Evolutionary conservation across 2,329 filamentous ascomycete genomes (phyloP), one percentile per base, ranked within the genome.

Genomic region (Fusarium sp.): DNA sequence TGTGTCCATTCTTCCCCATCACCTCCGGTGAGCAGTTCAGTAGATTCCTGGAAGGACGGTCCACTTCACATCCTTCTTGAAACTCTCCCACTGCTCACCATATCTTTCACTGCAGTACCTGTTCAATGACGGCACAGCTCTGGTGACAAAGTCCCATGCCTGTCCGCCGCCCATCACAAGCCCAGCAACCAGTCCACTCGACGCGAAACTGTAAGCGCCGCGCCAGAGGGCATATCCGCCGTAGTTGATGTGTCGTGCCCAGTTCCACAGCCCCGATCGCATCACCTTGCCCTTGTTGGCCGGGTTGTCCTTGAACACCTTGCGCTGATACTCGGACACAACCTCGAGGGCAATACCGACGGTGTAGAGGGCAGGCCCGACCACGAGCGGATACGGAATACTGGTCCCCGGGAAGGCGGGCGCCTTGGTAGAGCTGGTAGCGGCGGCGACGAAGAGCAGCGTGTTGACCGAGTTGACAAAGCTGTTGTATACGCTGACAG

Each of bases 321-420:
- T 80, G 65, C 91, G 85, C 80, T 92, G 91, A 31, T 87, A 77
- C 81, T 93, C 91, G 1, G 88, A 84, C 5, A 87, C 74, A 6
- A 87, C 85, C 80, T 93, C 91, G 6, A 88, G 82, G 6, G 84
- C 66, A 33, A 92, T 84, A 11, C 90, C 90, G 6, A 84, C 74
- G 6, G 81, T 78, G 77, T 89, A 92, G 54, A 90, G 73, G 0
- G 80, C 78, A 1, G 83, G 77, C 10, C 90, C 90, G 14, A 89
- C 79, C 20, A 88, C 79, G 25, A 90, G 76, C 6, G 79, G 64
- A 25, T 77, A 69, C 8, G 79, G 71, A 16, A 79, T 13, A 6
- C 56, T 18, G 36, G 74, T 77, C 10, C 76, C 68, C n/a, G 69
- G 56, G 56, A 81, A 66, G 7, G 64, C 47, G 0, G 66, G 68